Base-by-base conservation (phyloP, 176 grass and related monocot species). In the Oryza meridionalis region DNA sequence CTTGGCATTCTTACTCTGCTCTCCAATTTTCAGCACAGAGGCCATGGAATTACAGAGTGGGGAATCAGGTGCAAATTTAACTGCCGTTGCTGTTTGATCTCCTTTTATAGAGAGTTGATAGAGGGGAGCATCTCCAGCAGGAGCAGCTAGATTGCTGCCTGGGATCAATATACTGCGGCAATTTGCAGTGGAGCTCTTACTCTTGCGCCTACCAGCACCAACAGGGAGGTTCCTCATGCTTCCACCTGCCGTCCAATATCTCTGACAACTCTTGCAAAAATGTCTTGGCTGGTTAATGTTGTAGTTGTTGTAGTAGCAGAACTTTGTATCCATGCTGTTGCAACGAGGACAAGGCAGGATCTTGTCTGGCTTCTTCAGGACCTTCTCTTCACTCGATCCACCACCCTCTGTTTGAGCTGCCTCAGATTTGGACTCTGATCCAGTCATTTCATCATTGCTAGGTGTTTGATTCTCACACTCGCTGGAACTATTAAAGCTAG, bases 241-340 rank as follows among this genome's bases (percentile, higher is more conserved):
- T 72, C 97, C 97, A 25, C 97, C 97, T 67, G 97, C 93, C 25
- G 97, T 99, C 97, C 97, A 99, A 70, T 99, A 99, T 44, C 97
- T 90, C 76, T 99, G 93, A 84, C 97, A 99, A 63, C 91, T 92
- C 86, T 94, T 99, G 72, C 97, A 99, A 78, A 94, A 96, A 81
- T 99, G 90, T 38, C 97, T 85, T 59, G 97, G 97, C 65, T 99
- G 97, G 81, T 88, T 91, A 12, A 94, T 84, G 66, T 91, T 94
- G 89, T 94, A 89, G 73, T 94, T 94, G 58, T 94, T 94, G 77
- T 91, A 94, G 77, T 94, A 94, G 63, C 92, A 94, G 63, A 94
- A 94, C 27, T 91, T 94, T 43, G 92, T 94, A 59, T 94, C 92
- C 84, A 85, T 89, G 83, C 92, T 94, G 33, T 81, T 91, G 86